Base-by-base conservation (phyloP, 306 rosid genomes). In the Rubus parviflorus region DNA sequence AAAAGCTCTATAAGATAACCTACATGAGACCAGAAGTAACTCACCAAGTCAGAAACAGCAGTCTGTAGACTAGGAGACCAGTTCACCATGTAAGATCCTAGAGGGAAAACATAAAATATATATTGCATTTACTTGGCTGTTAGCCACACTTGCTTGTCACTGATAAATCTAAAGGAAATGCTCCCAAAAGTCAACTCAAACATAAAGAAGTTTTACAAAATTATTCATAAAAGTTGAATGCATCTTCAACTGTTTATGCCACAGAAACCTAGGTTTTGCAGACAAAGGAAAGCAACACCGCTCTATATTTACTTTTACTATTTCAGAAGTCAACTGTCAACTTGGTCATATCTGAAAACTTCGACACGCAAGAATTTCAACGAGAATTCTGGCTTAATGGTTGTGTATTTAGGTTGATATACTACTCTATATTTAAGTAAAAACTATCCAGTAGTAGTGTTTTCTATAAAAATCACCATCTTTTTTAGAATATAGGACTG, bases 51-150 rank as follows among this genome's bases (percentile, higher is more conserved):
- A 47, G 98, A 94, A 83, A 94, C 97, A 65, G 98, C 98, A 81
- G 98, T 94, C 81, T 94, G 98, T 77, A 94, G 87, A 84, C 78
- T 74, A 43, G 98, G 98, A 84, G 98, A 90, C 98, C 98, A 94
- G 83, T 94, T 94, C 68, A 94, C 98, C 93, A 94, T 89, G 81
- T 94, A 94, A 45, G 98, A 92, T 68, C 97, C 98, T 94, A 76
- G 14, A 20, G 8, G 64, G 9, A 13, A 72, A 8, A 12, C 6
- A 30, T 23, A 75, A 86, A 42, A 60, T 13, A 8, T 1, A n/a
- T 2, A 73, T 73, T 40, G 45, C 20, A 22, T 43, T 47, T 46
- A 46, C 42, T 22, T 68, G 41, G 41, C 58, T 62, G 58, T 15
- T 35, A 9, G 54, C 15, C n/a, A 30, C 46, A 75, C 58, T 69